Evolutionary conservation across 2,329 filamentous ascomycete genomes (phyloP), one percentile per base, ranked within the genome.

Genomic region (Botrytis sinoallii): DNA sequence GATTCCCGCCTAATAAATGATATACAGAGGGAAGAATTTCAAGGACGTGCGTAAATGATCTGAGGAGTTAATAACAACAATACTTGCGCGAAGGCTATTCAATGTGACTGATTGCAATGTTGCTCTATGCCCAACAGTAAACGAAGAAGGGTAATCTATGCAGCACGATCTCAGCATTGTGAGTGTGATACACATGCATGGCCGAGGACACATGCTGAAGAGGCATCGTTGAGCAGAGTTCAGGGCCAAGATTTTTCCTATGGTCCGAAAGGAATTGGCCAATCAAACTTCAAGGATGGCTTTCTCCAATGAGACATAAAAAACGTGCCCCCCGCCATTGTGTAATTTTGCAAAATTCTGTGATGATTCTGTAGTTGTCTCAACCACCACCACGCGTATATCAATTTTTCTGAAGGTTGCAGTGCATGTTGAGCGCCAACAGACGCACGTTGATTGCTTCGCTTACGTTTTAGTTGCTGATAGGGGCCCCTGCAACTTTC

Each of bases 391-490:
- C 40, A 18, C 22, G 16, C 40, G 66, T n/a, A 52, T 57, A n/a
- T 69, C 12, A 22, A 61, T 18, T 25, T 69, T 61, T 68, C 40
- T 52, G 57, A 57, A 61, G 52, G 71, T 73, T 69, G 71, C 42
- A 69, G 64, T 32, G 22, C 40, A 38, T 40, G 5, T 59, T 46
- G 64, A 59, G 71, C 71, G 71, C 48, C 68, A 73, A 73, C 64
- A 69, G 40, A 46, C 66, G 71, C 64, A 73, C 40, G 64, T 69
- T 73, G 64, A 73, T 73, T 73, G 71, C 64, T 38, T 69, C 71
- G 71, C 64, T 69, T 69, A 69, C 1, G 25, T 16, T 22, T 42
- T 69, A 57, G 66, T n/a, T 69, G 66, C 38, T 69, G 66, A 69
- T 57, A 44, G 25, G 38, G 38, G 25, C 60, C 70, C 69, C 35